These are phyloP conservation scores for Aegle marmelos DNA, from an alignment of 345 rosid genomes.

Conservation along the genomic window DNA sequence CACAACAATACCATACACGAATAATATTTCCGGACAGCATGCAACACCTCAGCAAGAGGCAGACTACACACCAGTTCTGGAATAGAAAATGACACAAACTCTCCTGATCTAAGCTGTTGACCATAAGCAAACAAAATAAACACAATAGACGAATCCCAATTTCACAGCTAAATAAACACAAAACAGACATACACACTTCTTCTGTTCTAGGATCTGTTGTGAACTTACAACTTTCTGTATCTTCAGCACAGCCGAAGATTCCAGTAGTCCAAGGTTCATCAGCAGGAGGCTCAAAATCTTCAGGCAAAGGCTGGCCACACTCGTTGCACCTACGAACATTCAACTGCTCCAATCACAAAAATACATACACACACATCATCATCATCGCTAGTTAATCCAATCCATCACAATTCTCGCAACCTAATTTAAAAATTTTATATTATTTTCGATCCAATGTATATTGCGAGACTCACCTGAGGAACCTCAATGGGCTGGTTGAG, in stretches of 20 bases:
- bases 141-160: neutral
- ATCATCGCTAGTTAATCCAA: neutral
- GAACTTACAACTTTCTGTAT: constrained; percentile 77
- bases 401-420: neutral
- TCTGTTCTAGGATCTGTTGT: neutral
- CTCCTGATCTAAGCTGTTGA: neutral
- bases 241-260: constrained; percentile 86
- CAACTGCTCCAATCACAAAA: constrained; percentile 44
- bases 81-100: neutral
- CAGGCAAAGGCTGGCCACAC: constrained; percentile 91
- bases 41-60: neutral
- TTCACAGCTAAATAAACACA: neutral
- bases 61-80: neutral
- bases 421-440: neutral
- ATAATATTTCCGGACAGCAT: neutral
- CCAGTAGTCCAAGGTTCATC: constrained; percentile 97
- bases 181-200: neutral
- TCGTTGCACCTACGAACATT: constrained; percentile 71
- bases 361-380: neutral
- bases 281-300: constrained; percentile 73
- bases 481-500: constrained; percentile 95
- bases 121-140: neutral
- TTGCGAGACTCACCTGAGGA: constrained; percentile 58
- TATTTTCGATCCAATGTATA: no score
- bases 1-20: neutral